A percentile compares a stretch with the other conserved stretches of the same genome.
phyloP scores from a whole-genome alignment of 1,284 basidiomycete genomes.

The Cryptococcus jaspeensis region DNA sequence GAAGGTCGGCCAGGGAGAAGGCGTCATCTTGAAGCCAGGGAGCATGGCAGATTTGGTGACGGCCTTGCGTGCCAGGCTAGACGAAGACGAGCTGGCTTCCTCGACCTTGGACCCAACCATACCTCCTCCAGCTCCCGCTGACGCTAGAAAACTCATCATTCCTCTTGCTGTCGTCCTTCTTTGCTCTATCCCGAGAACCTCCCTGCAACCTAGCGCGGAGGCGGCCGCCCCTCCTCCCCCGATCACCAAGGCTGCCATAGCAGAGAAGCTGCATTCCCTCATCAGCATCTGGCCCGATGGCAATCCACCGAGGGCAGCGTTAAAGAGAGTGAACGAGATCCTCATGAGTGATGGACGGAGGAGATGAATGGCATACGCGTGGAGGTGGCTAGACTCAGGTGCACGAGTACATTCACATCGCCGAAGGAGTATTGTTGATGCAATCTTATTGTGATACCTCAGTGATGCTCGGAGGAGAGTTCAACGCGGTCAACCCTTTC shows the following conservation, averaged over 20 bases:
- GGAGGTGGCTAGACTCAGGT: neutral
- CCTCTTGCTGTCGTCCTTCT: constrained; percentile 32
- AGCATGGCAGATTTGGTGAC: constrained; percentile 12
- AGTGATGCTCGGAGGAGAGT: no score
- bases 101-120: neutral
- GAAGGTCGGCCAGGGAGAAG: neutral
- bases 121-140: constrained; percentile 1
- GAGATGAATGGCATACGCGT: neutral
- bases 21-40: constrained; percentile 20
- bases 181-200: constrained; percentile 17
- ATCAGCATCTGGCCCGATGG: constrained; percentile 47
- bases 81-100: neutral
- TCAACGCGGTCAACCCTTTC: no score
- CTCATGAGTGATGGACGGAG: constrained; percentile 32
- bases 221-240: neutral
- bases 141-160: constrained; percentile 26
- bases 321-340: constrained; percentile 50
- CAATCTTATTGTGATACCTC: no score
- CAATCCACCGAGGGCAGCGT: constrained; percentile 45
- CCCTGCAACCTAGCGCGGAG: neutral
- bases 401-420: no score
- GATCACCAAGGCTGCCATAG: constrained; percentile 30
- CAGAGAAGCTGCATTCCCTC: constrained; percentile 36
- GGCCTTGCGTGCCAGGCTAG: neutral
- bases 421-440: no score